These are phyloP conservation scores for Acanthamoeba triangularis DNA, from an alignment of 208 protist species.

Conservation along the genomic window DNA sequence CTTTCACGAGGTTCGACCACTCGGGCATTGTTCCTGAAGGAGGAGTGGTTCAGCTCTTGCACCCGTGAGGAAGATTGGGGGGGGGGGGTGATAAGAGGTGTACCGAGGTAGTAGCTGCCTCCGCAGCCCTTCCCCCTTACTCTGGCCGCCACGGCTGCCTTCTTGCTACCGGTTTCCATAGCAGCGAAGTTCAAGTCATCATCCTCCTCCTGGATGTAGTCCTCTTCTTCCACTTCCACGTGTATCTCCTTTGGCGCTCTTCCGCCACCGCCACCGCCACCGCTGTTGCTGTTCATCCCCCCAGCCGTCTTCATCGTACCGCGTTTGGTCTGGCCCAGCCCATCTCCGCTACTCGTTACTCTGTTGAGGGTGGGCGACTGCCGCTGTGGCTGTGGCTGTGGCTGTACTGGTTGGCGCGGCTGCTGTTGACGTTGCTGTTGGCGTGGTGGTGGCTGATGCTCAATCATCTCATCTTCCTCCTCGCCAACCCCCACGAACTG, in stretches of 20 bases:
- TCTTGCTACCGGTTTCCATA: background rate
- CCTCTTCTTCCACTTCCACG: background rate
- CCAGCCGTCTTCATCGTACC: background rate
- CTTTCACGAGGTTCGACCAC: background rate
- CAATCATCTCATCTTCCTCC: background rate
- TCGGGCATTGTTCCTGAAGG: slow-evolving; percentile 55
- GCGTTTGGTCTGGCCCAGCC: background rate
- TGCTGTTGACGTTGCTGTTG: background rate
- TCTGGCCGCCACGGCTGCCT: background rate
- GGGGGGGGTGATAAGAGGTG: background rate
- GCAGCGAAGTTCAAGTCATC: slow-evolving; percentile 24
- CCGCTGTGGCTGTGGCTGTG: too few relatives aligned
- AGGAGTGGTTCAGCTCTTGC: background rate
- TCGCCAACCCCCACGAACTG: background rate
- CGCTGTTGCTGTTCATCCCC: background rate
- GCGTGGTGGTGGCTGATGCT: background rate
- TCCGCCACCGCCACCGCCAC: background rate
- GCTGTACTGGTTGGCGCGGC: too few relatives aligned
- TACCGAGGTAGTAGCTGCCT: slow-evolving; percentile 25
- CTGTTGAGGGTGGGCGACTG: background rate
- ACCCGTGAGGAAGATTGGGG: background rate
- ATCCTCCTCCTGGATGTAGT: background rate
- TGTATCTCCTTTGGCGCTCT: background rate
- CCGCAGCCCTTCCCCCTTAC: background rate
- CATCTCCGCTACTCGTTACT: background rate